Evolutionary conservation across 768 basidiomycete species (phyloP), one percentile per base, ranked within the genome.

Genomic region (Russula sp.): DNA sequence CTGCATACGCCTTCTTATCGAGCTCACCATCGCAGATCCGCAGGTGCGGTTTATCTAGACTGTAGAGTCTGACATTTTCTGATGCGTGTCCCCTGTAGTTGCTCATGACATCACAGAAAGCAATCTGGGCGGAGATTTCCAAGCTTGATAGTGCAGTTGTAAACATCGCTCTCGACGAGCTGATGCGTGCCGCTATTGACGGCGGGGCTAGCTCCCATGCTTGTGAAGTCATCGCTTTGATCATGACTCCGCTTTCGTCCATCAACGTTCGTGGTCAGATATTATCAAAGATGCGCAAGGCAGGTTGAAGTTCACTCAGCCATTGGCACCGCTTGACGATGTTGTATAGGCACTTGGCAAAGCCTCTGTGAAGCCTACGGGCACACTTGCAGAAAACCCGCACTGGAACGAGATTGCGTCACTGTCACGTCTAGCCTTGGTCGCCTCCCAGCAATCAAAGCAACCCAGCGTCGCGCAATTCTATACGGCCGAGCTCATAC

Each of bases 321-420:
- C 44, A 18, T 55, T 48, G 50, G 32, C 56, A 13, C 8, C 56
- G 28, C 32, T 57, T 64, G 50, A 66, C 38, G 3, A 49, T 44
- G 46, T 50, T 61, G 22, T 54, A 3, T 55, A 91, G 89, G 85
- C 86, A 24, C 79, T 94, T 59, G 85, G 84, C 51, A 91, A 90
- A 73, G 84, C 89, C 4, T 84, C 87, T 34, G 78, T 83, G 10
- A 84, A 84, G 65, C 79, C 84, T 0, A 83, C 88, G 0, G 84
- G 78, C 60, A 80, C 81, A 8, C 79, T 94, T 5, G 77, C 81
- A 3, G 87, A 92, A 50, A 90, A 90, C 72, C 76, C 82, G 2
- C 85, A 86, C 65, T 92, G 90, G 89, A 83, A 81, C 61, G 92
- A 94, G 71, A 87, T 95, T 3, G 87, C 90, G 0, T 87, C 88